phyloP scores from a whole-genome alignment of 768 basidiomycete species.

The Crassisporium funariophilum region DNA sequence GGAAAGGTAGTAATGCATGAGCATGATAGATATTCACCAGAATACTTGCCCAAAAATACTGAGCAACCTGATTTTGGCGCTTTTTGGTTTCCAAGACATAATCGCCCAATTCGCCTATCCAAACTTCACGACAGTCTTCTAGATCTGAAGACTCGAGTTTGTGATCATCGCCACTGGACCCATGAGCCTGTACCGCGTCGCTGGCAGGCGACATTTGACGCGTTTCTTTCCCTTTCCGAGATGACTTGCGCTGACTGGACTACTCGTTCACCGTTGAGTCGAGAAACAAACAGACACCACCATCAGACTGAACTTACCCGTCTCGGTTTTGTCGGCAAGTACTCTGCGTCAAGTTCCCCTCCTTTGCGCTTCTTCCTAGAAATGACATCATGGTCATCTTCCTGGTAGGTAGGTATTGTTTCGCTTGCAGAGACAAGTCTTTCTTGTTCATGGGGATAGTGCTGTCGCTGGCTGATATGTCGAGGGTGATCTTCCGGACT shows the following conservation, averaged over 20 bases:
- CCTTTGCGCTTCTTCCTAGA: constrained; percentile 27
- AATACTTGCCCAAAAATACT: constrained; percentile 70
- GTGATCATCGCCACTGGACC: constrained; percentile 43
- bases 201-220: constrained; percentile 30
- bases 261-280: constrained; percentile 5
- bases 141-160: constrained; percentile 71
- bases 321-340: constrained; percentile 25
- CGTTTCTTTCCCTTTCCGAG: constrained; percentile 29
- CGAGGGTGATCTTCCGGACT: constrained; percentile 16
- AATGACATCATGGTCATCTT: constrained; percentile 25
- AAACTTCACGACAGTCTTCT: constrained; percentile 79
- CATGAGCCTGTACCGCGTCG: constrained; percentile 26
- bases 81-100: constrained; percentile 75
- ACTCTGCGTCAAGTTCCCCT: constrained; percentile 24
- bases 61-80: constrained; percentile 70
- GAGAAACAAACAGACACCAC: constrained; percentile 3
- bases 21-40: constrained; percentile 44
- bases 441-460: constrained; percentile 23
- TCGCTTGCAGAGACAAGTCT: constrained; percentile 18
- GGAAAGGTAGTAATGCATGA: constrained; percentile 1
- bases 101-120: constrained; percentile 67
- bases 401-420: constrained; percentile 10
- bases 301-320: constrained; percentile 21
- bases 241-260: constrained; percentile 28
- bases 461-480: constrained; percentile 16